phyloP scores from a whole-genome alignment of 345 rosid genomes.

The Eucalyptus pauciflora region DNA sequence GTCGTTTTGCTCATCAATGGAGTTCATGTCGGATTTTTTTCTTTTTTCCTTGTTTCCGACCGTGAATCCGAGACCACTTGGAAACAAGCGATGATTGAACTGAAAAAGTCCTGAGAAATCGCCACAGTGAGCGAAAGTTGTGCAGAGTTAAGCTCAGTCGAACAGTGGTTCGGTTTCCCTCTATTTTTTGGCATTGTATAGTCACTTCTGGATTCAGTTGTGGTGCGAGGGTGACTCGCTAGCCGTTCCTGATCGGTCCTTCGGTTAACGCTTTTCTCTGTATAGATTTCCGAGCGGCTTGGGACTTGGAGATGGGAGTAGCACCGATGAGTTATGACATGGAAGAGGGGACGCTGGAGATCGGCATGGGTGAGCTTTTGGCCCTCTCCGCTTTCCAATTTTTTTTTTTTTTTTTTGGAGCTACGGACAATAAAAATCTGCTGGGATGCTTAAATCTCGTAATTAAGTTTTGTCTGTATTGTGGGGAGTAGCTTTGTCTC shows the following conservation, averaged over 20 bases:
- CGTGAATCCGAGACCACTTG: background rate
- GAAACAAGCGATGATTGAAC: background rate
- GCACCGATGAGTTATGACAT: too few relatives aligned
- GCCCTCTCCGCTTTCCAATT: fast-evolving
- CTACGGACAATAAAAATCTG: fast-evolving
- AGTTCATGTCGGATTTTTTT: background rate
- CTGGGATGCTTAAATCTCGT: background rate
- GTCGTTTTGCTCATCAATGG: too few relatives aligned
- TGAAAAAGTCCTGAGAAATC: background rate
- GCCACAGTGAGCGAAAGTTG: too few relatives aligned
- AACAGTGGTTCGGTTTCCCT: background rate
- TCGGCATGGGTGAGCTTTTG: too few relatives aligned
- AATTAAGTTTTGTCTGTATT: background rate
- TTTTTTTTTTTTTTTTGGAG: too few relatives aligned
- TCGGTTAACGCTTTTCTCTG: too few relatives aligned
- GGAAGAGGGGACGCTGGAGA: fast-evolving
- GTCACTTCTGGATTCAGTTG: background rate
- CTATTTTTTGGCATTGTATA: background rate
- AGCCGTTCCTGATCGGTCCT: background rate
- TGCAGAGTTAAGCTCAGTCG: background rate
- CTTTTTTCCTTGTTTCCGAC: background rate
- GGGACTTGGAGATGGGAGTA: too few relatives aligned
- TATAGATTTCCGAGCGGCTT: fast-evolving
- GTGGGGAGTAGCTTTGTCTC: background rate
- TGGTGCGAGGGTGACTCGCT: background rate